phyloP scores from a whole-genome alignment of 345 rosid genomes.

The Brassica carinata region DNA sequence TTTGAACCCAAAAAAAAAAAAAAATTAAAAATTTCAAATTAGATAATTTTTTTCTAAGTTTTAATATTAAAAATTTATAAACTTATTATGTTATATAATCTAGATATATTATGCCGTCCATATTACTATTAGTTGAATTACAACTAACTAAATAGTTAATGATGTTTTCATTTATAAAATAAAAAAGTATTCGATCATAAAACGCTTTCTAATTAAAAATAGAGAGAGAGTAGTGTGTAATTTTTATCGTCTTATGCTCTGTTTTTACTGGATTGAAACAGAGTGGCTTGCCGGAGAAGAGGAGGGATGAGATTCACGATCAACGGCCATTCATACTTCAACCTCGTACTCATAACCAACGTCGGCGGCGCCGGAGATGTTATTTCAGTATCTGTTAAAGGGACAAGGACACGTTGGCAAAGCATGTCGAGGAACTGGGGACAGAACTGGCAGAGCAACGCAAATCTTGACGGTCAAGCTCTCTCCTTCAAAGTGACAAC shows the following conservation, averaged over 20 bases:
- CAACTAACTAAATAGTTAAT: too few species aligned
- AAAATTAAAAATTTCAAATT: too few species aligned
- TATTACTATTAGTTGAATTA: too few species aligned
- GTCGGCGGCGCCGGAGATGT: slow-evolving; percentile 68
- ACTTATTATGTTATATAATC: too few species aligned
- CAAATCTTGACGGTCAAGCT: slow-evolving; percentile 55
- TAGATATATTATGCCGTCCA: too few species aligned
- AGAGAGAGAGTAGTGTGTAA: neutral
- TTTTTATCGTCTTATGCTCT: neutral
- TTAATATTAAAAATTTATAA: too few species aligned
- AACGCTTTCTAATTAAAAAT: too few species aligned
- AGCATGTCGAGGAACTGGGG: slow-evolving; percentile 70
- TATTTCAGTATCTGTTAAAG: slow-evolving; percentile 48
- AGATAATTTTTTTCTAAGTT: too few species aligned
- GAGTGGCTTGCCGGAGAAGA: slow-evolving; percentile 53
- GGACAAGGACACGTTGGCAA: slow-evolving; percentile 53
- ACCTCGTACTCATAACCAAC: slow-evolving; percentile 60
- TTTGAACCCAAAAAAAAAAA: too few species aligned
- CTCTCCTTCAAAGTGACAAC: slow-evolving; percentile 62
- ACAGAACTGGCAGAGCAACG: slow-evolving; percentile 68
- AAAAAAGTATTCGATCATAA: too few species aligned
- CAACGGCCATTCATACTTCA: slow-evolving; percentile 71
- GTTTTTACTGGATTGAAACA: slow-evolving; percentile 18
- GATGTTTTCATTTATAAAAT: too few species aligned
- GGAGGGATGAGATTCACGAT: slow-evolving; percentile 62